phyloP scores from a whole-genome alignment of 176 grass and related monocot species.

The Zea mays region DNA sequence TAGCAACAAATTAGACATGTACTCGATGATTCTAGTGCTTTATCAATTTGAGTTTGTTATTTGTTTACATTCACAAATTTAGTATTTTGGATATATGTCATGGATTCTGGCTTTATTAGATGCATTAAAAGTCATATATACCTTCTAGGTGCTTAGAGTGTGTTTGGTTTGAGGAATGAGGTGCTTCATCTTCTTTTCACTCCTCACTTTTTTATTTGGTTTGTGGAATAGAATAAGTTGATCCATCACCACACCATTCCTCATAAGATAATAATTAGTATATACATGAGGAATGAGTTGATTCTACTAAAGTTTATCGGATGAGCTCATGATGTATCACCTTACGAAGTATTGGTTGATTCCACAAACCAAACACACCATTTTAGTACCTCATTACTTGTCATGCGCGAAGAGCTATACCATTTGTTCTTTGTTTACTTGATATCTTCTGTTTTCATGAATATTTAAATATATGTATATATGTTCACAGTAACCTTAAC shows the following conservation, averaged over 20 bases:
- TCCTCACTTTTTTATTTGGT: too few species aligned
- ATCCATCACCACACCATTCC: too few species aligned
- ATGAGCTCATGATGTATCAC: too few species aligned
- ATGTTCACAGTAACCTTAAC: background rate
- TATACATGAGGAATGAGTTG: too few species aligned
- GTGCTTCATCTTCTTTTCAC: too few species aligned
- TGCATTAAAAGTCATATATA: background rate
- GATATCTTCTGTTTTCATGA: background rate
- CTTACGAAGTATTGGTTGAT: too few species aligned
- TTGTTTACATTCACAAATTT: background rate
- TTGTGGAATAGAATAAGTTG: too few species aligned
- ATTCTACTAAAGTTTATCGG: too few species aligned
- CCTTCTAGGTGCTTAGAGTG: background rate
- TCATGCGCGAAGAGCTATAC: background rate
- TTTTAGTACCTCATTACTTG: background rate
- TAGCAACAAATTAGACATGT: background rate
- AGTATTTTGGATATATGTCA: background rate
- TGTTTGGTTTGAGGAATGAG: too few species aligned
- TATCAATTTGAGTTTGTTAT: constrained; percentile 2
- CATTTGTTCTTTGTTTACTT: background rate
- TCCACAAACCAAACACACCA: too few species aligned
- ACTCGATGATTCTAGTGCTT: background rate
- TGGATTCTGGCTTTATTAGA: background rate
- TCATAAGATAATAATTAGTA: too few species aligned
- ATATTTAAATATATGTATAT: background rate